Base-by-base conservation (phyloP, 2,329 filamentous ascomycete genomes). In the Pseudogymnoascus sp. region DNA sequence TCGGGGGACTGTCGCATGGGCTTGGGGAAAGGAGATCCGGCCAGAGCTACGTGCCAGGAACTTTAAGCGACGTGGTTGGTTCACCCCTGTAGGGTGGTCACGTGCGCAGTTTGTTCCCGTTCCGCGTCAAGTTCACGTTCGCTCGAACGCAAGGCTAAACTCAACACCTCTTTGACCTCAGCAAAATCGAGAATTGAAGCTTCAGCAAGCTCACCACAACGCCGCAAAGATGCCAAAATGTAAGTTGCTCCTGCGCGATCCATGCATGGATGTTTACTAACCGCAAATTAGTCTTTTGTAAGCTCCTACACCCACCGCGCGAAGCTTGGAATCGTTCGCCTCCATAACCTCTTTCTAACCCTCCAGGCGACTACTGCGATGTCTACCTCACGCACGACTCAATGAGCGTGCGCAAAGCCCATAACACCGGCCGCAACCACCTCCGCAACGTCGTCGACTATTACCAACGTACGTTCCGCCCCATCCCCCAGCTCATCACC, bases 341-440 rank as follows among this genome's bases (percentile, higher is more conserved):
- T 53, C 38, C n/a, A 62, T 28, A 40, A 25, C 25, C 35, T 33
- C 35, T 33, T 44, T 16, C 50, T 62, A 64, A 65, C 69, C 72
- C 61, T 72, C 65, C 66, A 82, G 77, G 92, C 83, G 94, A 99
- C 77, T 99, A 99, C 79, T 99, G 94, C 84, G 94, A 99, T 89
- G 94, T 99, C 77, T 99, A 99, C 84, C 89, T 99, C 71, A 99
- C 94, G 69, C 94, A 99, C 84, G 94, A 99, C 83, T 96, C 92
- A 53, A 97, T 97, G 93, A 96, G 92, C 78, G 94, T 99, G 78
- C 92, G 94, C 72, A 97, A 97, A 80, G 94, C 94, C 60, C 94
- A 99, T 78, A 99, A 99, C 81, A 89, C 86, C 75, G 94, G 94
- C 66, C 87, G 93, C 71, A 99, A 99, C 79, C 94, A 99, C 75